Evolutionary conservation across 2,329 filamentous ascomycete genomes (phyloP), one percentile per base, ranked within the genome.

Genomic region (Fusarium falciforme): DNA sequence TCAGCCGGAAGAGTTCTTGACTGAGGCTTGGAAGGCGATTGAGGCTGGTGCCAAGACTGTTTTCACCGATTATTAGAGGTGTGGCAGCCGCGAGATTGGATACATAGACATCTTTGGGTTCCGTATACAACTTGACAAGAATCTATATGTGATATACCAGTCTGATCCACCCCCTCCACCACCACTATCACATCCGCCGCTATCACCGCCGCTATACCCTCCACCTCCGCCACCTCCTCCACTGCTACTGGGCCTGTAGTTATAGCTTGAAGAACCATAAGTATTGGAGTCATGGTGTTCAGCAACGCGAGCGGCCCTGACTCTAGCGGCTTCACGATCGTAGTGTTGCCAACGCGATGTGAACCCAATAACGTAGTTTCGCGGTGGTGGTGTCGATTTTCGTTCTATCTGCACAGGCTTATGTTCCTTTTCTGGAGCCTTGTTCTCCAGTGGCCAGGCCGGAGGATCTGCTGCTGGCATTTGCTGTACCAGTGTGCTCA

Each of bases 1-100:
- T 2, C 70, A 78, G 7, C 76, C 80, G 0, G 84, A 86, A 58
- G 83, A 84, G 25, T 88, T 87, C 67, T 65, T 88, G 9, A 74
- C 57, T 1, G 76, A 84, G 71, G 78, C 76, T 17, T 78, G 76
- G 76, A 52, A 66, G 12, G 44, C 54, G 1, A 68, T 77, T 54
- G 75, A 73, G 2, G 64, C 17, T 2, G 72, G 73, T 0, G 70
- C 67, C 12, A 36, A 64, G 40, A 70, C 36, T 10, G 65, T 70
- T 4, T 52, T 59, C 3, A 27, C 29, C 0, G 55, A 74, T 8
- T 25, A 69, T 16, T 61, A 66, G 31, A 10, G 11, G 20, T 3
- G 29, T 2, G 2, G 20, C 11, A 10, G 8, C 16, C 6, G 5
- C n/a, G 29, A 10, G 7, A 14, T 5, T 4, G n/a, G 16, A 17